Conservation (phyloP, 2,329 filamentous ascomycete species). For the Fusarium clavum region DNA sequence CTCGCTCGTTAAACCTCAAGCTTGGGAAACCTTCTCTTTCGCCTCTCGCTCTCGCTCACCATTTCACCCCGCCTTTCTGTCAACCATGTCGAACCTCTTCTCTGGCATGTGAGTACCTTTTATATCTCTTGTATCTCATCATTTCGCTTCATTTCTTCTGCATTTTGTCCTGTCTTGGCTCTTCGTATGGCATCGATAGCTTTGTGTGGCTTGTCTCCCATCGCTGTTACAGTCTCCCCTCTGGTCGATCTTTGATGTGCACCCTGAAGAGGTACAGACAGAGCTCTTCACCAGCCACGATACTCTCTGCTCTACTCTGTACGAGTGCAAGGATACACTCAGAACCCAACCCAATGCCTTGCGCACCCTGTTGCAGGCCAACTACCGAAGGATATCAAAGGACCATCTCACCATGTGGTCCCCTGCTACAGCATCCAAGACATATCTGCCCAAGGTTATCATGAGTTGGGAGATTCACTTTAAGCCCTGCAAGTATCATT, state of each 20-base stretch:
- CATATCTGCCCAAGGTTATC: slow-evolving; percentile 23
- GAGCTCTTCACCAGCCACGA: slow-evolving; percentile 9
- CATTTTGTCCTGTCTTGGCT: neutral
- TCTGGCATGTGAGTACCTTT: slow-evolving; percentile 68
- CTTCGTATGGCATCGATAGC: neutral
- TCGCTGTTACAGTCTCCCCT: neutral
- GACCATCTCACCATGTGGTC: slow-evolving; percentile 35
- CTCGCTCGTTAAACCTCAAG: slow-evolving; percentile 4
- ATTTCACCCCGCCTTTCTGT: slow-evolving; percentile 44
- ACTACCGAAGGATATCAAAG: slow-evolving; percentile 26
- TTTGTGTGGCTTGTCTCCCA: neutral
- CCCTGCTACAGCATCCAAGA: slow-evolving; percentile 36
- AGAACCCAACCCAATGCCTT: slow-evolving; percentile 6
- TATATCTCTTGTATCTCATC: slow-evolving; percentile 12
- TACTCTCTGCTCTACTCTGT: slow-evolving; percentile 6
- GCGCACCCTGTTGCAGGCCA: slow-evolving; percentile 21
- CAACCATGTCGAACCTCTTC: slow-evolving; percentile 69
- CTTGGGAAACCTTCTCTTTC: slow-evolving; percentile 31
- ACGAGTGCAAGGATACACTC: slow-evolving; percentile 34
- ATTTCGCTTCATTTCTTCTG: neutral
- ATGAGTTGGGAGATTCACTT: slow-evolving; percentile 6
- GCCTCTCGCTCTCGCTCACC: slow-evolving; percentile 33
- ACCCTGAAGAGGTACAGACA: slow-evolving; percentile 4
- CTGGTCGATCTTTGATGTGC: neutral
- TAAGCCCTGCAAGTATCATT: slow-evolving; percentile 4